Evolutionary conservation across 208 protist genomes (phyloP).

Genomic region (Crithidia thermophila): DNA sequence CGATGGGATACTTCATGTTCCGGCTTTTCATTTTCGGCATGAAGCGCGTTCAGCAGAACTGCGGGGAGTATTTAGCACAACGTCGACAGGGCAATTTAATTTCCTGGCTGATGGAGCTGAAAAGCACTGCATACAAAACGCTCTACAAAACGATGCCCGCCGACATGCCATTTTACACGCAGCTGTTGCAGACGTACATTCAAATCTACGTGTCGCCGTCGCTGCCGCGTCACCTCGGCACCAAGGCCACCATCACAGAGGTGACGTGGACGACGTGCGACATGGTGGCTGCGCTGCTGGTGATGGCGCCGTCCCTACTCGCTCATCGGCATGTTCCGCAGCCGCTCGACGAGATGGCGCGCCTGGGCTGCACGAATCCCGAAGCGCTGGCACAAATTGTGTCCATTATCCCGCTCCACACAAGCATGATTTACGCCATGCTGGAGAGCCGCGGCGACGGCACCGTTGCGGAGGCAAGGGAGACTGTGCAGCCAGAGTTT

Average conservation of each 20-base stretch:
- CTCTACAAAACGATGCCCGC: conserved; percentile 17
- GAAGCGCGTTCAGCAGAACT: conserved; percentile 20
- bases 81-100: neutral
- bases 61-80: conserved; percentile 5
- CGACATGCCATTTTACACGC: conserved; percentile 35
- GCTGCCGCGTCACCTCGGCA: conserved; percentile 25
- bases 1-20: conserved; percentile 78
- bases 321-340: conserved; percentile 22
- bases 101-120: conserved; percentile 1
- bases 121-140: neutral
- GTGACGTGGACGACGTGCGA: conserved; percentile 51
- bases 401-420: conserved; percentile 31
- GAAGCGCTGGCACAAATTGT: conserved; percentile 24
- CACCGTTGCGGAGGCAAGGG: neutral
- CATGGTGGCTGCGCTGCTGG: conserved; percentile 36
- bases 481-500: conserved; percentile 19
- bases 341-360: conserved; percentile 12
- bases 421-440: conserved; percentile 31
- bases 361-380: conserved; percentile 19
- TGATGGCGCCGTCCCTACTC: conserved; percentile 36
- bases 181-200: conserved; percentile 31
- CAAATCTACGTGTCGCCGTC: conserved; percentile 32
- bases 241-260: conserved; percentile 31
- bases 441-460: conserved; percentile 10
- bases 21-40: conserved; percentile 65